These are phyloP conservation scores for Boletus bicolor DNA, from an alignment of 768 basidiomycete genomes.

Conservation along the genomic window DNA sequence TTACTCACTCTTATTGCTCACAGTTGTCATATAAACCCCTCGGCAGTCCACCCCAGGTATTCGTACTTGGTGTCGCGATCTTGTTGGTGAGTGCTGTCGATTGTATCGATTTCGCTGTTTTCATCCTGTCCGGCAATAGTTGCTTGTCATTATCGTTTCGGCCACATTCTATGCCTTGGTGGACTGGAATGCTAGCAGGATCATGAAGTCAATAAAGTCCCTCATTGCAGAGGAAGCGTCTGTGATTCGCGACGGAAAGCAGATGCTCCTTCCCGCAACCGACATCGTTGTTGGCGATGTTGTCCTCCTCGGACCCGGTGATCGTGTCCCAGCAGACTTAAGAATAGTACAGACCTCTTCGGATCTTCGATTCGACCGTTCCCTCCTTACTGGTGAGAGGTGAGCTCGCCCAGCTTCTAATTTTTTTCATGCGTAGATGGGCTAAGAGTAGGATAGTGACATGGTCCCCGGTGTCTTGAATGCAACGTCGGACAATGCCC, in stretches of 20 bases:
- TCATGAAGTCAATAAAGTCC: conserved; percentile 53
- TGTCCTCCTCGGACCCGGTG: conserved; percentile 47
- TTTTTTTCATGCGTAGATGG: background rate
- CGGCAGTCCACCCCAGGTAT: conserved; percentile 38
- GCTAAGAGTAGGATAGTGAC: conserved; percentile 29
- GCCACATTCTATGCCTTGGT: conserved; percentile 46
- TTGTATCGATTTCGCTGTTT: conserved; percentile 5
- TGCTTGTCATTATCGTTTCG: conserved; percentile 39
- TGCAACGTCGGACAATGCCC: conserved; percentile 45
- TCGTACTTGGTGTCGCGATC: conserved; percentile 49
- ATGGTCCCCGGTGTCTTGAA: conserved; percentile 43
- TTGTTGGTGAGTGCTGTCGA: conserved; percentile 37
- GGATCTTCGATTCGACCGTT: conserved; percentile 49
- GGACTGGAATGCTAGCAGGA: conserved; percentile 45
- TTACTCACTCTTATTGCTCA: conserved; percentile 13
- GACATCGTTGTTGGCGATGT: conserved; percentile 57
- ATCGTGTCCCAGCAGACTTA: conserved; percentile 58
- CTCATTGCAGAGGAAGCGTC: conserved; percentile 58
- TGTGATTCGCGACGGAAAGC: conserved; percentile 47
- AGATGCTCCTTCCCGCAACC: conserved; percentile 45
- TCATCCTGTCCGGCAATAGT: conserved; percentile 18
- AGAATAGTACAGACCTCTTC: conserved; percentile 48
- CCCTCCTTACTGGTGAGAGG: conserved; percentile 49
- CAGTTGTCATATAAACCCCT: conserved; percentile 51
- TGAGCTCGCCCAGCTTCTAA: conserved; percentile 5